phyloP scores from a whole-genome alignment of 1,284 basidiomycete species.

The Tilletia setariae region DNA sequence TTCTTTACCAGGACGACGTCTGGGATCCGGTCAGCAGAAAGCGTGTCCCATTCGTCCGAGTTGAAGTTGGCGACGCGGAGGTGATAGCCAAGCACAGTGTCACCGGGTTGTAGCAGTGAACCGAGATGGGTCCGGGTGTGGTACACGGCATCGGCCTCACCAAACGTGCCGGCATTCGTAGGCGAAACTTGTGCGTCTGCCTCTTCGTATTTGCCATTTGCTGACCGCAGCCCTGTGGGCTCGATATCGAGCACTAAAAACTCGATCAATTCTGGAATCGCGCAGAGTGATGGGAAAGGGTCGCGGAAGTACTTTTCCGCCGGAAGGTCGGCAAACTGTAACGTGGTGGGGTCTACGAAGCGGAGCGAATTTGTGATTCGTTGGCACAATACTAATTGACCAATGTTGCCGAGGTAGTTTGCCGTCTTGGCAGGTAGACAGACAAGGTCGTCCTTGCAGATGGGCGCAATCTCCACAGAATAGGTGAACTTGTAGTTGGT shows the following conservation, averaged over 20 bases:
- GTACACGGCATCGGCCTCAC: slow-evolving; percentile 71
- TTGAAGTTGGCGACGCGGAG: slow-evolving; percentile 89
- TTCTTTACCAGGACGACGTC: slow-evolving; percentile 93
- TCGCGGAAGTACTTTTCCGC: slow-evolving; percentile 83
- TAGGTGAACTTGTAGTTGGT: slow-evolving; percentile 98
- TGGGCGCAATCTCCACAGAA: slow-evolving; percentile 91
- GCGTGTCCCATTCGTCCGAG: slow-evolving; percentile 75
- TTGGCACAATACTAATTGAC: slow-evolving; percentile 78
- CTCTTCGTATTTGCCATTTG: slow-evolving; percentile 34
- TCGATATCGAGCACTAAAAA: slow-evolving; percentile 95
- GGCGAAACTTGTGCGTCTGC: slow-evolving; percentile 94
- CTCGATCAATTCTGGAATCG: slow-evolving; percentile 80
- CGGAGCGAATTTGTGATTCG: slow-evolving; percentile 89
- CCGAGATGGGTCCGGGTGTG: slow-evolving; percentile 96
- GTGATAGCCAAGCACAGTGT: slow-evolving; percentile 86
- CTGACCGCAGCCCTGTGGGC: slow-evolving; percentile 53
- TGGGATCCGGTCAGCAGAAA: slow-evolving; percentile 68
- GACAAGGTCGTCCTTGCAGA: slow-evolving; percentile 97
- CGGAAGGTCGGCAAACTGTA: slow-evolving; percentile 77
- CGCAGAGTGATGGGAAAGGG: slow-evolving; percentile 79
- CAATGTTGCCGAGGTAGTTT: slow-evolving; percentile 77
- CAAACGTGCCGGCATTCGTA: slow-evolving; percentile 66
- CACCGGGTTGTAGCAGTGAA: slow-evolving; percentile 88
- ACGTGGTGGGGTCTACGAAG: slow-evolving; percentile 80
- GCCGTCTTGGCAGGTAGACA: slow-evolving; percentile 81